Evolutionary conservation across 352 stramenopile species (phyloP), one percentile per base, ranked within the genome.

Genomic region (Pythium biforme): DNA sequence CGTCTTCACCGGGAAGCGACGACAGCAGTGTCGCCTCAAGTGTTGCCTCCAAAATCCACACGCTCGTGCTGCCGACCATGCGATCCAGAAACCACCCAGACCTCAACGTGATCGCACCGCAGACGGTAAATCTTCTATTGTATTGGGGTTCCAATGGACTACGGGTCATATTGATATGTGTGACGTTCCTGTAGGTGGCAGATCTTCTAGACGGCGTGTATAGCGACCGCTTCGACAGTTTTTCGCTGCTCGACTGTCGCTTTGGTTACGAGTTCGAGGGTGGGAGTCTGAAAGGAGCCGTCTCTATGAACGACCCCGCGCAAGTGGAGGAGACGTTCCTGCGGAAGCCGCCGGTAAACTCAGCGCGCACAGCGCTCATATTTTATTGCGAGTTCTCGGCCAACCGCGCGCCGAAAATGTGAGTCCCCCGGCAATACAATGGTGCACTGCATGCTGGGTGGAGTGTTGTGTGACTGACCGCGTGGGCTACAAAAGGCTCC

Each of bases 341-440:
- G 49, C 57, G 48, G 15, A 54, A 61, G 15, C 48, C 68, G 3
- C 39, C 59, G 3, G 39, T 55, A 17, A 48, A 79, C n/a, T 74
- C 46, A 15, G 72, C 51, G 19, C 75, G 69, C 23, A 81, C 59
- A 11, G 78, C 76, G 23, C 64, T 90, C 3, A 74, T 90, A 26
- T 90, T 89, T 57, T 88, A 81, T 53, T 90, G 81, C 52, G 78
- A 90, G 64, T 90, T 87, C 40, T 88, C 78, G 1, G 74, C 75
- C n/a, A 83, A 84, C 20, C 76, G 81, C 27, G 81, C 81, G 0
- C 78, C 81, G 1, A 86, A 90, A 66, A 90, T 90, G 80, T 79
- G 51, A 20, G 54, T 60, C 40, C 11, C 25, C 23, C 15, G 39
- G 12, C 17, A 10, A 10, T 25, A 4, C 31, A 23, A 4, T 11